Evolutionary conservation across 2,329 filamentous ascomycete species (phyloP).

Genomic region (Ceratocystis albifundus): DNA sequence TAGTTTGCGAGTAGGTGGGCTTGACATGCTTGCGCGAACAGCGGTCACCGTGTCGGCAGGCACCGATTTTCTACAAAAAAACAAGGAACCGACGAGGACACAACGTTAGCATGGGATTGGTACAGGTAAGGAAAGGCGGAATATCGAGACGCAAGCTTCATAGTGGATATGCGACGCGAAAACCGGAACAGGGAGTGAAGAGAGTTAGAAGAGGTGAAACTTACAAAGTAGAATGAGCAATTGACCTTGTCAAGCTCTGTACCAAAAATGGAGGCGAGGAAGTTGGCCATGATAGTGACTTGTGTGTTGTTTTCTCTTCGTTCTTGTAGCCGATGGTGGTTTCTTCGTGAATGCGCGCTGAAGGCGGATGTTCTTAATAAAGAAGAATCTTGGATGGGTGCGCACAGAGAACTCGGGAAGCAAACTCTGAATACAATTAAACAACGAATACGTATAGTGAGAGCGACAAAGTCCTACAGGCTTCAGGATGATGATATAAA

Average conservation of each 20-base stretch:
- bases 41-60: slow-evolving; percentile 94
- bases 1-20: slow-evolving; percentile 93
- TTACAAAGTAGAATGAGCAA: slow-evolving; percentile 81
- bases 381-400: background rate
- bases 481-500: background rate
- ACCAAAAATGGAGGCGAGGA: slow-evolving; percentile 97
- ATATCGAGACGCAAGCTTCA: background rate
- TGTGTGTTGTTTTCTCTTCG: slow-evolving; percentile 10
- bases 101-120: slow-evolving; percentile 14
- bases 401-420: background rate
- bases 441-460: background rate
- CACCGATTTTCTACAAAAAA: slow-evolving; percentile 79
- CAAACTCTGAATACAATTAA: background rate
- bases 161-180: background rate
- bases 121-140: background rate
- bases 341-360: background rate
- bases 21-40: slow-evolving; percentile 99
- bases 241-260: slow-evolving; percentile 99
- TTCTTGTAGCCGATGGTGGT: slow-evolving; percentile 6
- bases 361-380: background rate
- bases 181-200: background rate
- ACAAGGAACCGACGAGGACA: slow-evolving; percentile 9
- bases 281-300: slow-evolving; percentile 67
- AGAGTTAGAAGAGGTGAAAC: slow-evolving; percentile 23
- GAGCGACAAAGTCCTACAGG: background rate